These are phyloP conservation scores for Lipomyces yamadae DNA, from an alignment of 805 yeast genomes.

Conservation along the genomic window DNA sequence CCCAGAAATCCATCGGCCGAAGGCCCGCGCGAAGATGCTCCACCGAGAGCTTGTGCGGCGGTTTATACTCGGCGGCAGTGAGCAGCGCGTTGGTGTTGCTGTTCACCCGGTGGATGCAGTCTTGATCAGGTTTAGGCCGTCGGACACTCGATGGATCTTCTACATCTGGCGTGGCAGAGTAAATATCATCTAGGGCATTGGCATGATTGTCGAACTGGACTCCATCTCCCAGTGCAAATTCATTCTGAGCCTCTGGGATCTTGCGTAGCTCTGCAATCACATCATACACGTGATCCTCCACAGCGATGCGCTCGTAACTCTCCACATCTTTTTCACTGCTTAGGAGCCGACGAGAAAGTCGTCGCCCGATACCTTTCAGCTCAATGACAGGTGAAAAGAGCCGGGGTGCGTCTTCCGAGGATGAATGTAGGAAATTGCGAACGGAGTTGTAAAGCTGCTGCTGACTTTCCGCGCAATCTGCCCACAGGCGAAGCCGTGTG, in stretches of 20 bases:
- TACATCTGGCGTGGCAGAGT: not conserved
- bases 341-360: not conserved
- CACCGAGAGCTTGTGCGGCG: not conserved
- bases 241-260: not conserved
- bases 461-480: not conserved
- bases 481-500: not conserved
- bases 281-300: not conserved
- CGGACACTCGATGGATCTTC: not conserved
- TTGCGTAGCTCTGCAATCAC: conserved; percentile 1
- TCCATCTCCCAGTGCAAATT: not conserved
- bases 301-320: not conserved
- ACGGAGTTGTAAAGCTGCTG: conserved; percentile 2
- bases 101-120: conserved; percentile 4
- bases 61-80: conserved; percentile 1
- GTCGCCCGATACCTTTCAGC: not conserved
- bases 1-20: not conserved
- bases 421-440: not conserved
- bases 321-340: not conserved
- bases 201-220: not conserved
- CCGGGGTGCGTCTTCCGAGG: not conserved
- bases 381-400: not conserved
- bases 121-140: not conserved
- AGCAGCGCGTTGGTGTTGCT: not conserved
- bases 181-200: not conserved
- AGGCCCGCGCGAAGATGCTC: conserved; percentile 1